A percentile compares a stretch with the other conserved stretches of the same genome.
Evolutionary conservation across 2,329 filamentous ascomycete genomes (phyloP).

Genomic region (Ophiosphaerella korrae): DNA sequence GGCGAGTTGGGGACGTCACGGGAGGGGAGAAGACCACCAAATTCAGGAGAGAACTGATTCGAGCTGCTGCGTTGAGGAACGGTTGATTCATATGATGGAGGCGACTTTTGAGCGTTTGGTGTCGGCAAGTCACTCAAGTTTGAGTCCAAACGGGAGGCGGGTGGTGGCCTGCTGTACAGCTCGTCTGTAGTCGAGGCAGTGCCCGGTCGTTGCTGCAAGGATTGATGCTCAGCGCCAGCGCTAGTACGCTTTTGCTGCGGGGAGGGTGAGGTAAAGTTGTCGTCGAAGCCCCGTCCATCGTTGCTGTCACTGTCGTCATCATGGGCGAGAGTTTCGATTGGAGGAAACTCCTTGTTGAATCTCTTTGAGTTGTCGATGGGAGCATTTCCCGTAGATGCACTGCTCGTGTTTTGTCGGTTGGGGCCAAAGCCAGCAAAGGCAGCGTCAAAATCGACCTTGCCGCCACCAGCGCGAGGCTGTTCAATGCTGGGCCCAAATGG

Average conservation of each 20-base stretch:
- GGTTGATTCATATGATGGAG: conserved; percentile 60
- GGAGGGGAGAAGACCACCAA: conserved; percentile 60
- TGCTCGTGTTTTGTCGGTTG: conserved; percentile 57
- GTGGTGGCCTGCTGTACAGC: conserved; percentile 40
- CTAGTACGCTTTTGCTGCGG: conserved; percentile 43
- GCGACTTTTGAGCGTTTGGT: conserved; percentile 62
- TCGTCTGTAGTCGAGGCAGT: conserved; percentile 35
- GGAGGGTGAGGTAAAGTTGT: conserved; percentile 79
- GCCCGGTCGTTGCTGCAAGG: conserved; percentile 32
- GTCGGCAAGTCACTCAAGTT: conserved; percentile 54
- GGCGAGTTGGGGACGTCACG: conserved; percentile 58
- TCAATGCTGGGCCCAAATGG: conserved; percentile 45
- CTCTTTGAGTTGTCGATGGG: conserved; percentile 47
- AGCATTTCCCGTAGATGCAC: conserved; percentile 38
- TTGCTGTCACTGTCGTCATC: conserved; percentile 79
- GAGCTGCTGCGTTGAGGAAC: conserved; percentile 45
- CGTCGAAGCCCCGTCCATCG: conserved; percentile 81
- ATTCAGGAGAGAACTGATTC: conserved; percentile 60
- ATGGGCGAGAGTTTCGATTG: conserved; percentile 82
- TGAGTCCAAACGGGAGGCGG: conserved; percentile 43
- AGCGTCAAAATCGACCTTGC: conserved; percentile 82
- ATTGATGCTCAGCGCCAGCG: conserved; percentile 29
- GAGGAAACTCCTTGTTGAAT: conserved; percentile 84
- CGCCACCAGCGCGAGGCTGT: conserved; percentile 48
- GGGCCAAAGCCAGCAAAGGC: conserved; percentile 77